Percentiles rank a stretch among this genome's conserved stretches.
phyloP scores from a whole-genome alignment of 2,329 filamentous ascomycete species.

The Albophoma yamanashiensis region DNA sequence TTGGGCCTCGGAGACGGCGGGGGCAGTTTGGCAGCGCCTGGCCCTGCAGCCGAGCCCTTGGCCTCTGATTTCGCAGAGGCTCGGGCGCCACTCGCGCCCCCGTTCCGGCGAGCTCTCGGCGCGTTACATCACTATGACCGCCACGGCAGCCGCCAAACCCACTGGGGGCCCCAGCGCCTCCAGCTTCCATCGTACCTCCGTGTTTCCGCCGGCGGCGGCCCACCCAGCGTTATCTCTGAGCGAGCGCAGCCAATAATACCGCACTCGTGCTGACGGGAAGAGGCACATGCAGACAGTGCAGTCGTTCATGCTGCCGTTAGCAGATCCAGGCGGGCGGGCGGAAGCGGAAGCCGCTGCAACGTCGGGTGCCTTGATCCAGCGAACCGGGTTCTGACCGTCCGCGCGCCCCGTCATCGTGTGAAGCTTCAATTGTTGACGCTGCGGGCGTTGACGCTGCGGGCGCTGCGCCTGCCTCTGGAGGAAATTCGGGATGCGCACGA shows the following conservation, averaged over 20 bases:
- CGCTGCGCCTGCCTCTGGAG: neutral
- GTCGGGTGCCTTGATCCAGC: neutral
- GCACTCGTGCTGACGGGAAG: neutral
- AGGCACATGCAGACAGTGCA: neutral
- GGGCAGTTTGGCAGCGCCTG: neutral
- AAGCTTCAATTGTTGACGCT: neutral
- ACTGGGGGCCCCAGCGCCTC: conserved; percentile 1
- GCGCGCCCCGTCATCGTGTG: neutral
- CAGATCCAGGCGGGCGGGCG: neutral
- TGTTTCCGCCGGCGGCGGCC: conserved; percentile 2
- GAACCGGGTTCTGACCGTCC: neutral
- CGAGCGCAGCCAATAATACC: neutral
- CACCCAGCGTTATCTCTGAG: neutral
- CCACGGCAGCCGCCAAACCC: neutral
- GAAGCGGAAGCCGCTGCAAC: neutral
- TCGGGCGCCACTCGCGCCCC: neutral
- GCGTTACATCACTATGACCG: neutral
- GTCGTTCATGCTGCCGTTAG: too few species aligned
- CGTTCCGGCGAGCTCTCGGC: neutral
- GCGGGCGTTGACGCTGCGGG: neutral
- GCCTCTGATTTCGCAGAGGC: neutral
- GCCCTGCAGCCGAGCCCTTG: neutral
- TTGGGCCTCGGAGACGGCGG: conserved; percentile 1
- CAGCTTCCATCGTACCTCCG: neutral
- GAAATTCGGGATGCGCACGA: neutral